Base-by-base conservation (phyloP, 768 basidiomycete species). In the Boletus rubescentipes region DNA sequence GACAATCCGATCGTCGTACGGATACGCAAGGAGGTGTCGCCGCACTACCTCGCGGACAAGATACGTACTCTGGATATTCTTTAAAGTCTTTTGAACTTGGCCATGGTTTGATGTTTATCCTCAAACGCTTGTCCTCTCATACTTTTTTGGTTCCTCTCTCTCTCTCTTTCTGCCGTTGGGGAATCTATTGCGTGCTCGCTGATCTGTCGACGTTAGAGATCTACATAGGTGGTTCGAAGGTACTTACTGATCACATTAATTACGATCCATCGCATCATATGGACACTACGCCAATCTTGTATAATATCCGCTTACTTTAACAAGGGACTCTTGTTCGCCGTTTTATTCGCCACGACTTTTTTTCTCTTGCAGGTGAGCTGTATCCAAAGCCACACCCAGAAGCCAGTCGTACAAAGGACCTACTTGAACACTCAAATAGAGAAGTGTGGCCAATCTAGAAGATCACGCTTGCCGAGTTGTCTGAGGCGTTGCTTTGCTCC, bases 41-140 rank as follows among this genome's bases (percentile, higher is more conserved):
- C 61, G 9, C 36, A 47, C 4, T 36, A 52, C 9, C 42, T 62
- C 8, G 0, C 31, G 43, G 57, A 63, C 29, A 63, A 46, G 49
- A 63, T 59, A 49, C 46, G 57, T 36, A 55, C 37, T 3, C 23
- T 62, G 11, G 61, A 62, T 18, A 55, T 63, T 5, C 59, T 61
- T 32, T 61, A 20, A 47, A n/a, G n/a, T 34, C 9, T 7, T 12
- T 30, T 5, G 4, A 6, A 26, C 35, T 1, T 15, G n/a, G n/a
- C 12, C 32, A 11, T 30, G n/a, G 31, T 9, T n/a, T 9, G 20
- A 50, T 11, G 29, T 16, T 9, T 2, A 9, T 35, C 7, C 31
- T 2, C 8, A 3, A 40, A 9, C 8, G 29, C 11, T 18, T 14
- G 20, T 4, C 20, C 21, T 23, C 32, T 32, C 8, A 3, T 32